phyloP scores from a whole-genome alignment of 2,329 filamentous ascomycete genomes.

The Trichophyton equinum region DNA sequence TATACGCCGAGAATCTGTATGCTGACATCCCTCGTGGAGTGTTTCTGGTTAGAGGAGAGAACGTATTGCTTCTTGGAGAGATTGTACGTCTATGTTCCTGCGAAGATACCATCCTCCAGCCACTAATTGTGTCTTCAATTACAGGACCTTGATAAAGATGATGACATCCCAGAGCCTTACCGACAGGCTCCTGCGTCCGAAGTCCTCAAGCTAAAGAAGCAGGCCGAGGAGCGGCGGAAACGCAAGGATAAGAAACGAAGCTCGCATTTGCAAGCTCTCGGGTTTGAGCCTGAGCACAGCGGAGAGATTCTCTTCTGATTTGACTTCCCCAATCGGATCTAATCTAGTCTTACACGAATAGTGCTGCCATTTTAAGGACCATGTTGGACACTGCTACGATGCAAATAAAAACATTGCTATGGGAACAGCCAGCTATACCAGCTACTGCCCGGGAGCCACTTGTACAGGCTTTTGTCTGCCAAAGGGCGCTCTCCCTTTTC shows the following conservation, averaged over 20 bases:
- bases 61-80: constrained; percentile 88
- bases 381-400: background rate
- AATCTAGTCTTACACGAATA: background rate
- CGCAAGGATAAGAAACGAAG: constrained; percentile 58
- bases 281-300: constrained; percentile 76
- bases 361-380: background rate
- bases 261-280: constrained; percentile 60
- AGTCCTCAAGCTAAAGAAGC: constrained; percentile 61
- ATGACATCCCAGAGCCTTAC: constrained; percentile 63
- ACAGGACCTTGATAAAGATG: constrained; percentile 83
- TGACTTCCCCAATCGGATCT: background rate
- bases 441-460: background rate
- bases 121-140: background rate
- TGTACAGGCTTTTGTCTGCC: background rate
- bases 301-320: constrained; percentile 59
- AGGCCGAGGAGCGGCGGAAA: constrained; percentile 57
- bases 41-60: constrained; percentile 88
- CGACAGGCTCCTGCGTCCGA: constrained; percentile 53
- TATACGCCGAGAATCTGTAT: constrained; percentile 64
- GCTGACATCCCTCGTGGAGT: constrained; percentile 76
- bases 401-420: background rate
- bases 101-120: background rate
- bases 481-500: background rate
- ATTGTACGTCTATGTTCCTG: constrained; percentile 43
- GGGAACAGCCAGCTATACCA: background rate